Evolutionary conservation across 1,139 yeast genomes (phyloP).

Genomic region (Fermentozyma sake): DNA sequence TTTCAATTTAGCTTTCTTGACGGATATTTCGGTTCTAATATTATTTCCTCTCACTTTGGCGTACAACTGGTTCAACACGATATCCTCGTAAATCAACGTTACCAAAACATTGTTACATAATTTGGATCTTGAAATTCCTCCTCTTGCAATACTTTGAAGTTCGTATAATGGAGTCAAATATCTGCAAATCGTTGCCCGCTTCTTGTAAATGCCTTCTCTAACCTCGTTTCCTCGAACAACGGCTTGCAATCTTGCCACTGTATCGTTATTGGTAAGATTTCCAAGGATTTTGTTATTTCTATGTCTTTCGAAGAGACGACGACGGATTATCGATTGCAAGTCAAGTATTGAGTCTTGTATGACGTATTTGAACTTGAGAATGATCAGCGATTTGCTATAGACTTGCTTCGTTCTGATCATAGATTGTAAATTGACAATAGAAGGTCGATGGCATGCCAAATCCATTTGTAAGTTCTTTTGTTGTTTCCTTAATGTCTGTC

Average conservation of each 20-base stretch:
- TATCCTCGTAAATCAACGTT: conserved; percentile 37
- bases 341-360: conserved; percentile 22
- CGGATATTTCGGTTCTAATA: conserved; percentile 25
- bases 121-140: conserved; percentile 44
- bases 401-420: conserved; percentile 23
- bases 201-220: conserved; percentile 18
- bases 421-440: conserved; percentile 25
- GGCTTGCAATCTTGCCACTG: conserved; percentile 28
- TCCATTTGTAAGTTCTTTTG: background rate
- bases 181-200: conserved; percentile 14
- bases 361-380: conserved; percentile 18
- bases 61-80: conserved; percentile 31
- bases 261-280: conserved; percentile 13
- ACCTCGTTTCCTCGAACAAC: conserved; percentile 27
- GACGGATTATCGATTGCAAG: conserved; percentile 36
- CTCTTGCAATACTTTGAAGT: conserved; percentile 52
- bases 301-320: conserved; percentile 18
- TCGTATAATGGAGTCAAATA: conserved; percentile 18
- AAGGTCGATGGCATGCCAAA: conserved; percentile 7
- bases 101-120: conserved; percentile 43
- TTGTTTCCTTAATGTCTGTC: conserved; percentile 15
- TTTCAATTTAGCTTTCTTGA: conserved; percentile 19
- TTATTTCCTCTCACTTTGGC: conserved; percentile 45
- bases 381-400: conserved; percentile 16
- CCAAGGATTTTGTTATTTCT: conserved; percentile 10